Percentiles rank a stretch among this genome's conserved stretches.
These are phyloP conservation scores for Plasmodium inui DNA, from an alignment of 169 alveolate genomes.

Conservation along the genomic window DNA sequence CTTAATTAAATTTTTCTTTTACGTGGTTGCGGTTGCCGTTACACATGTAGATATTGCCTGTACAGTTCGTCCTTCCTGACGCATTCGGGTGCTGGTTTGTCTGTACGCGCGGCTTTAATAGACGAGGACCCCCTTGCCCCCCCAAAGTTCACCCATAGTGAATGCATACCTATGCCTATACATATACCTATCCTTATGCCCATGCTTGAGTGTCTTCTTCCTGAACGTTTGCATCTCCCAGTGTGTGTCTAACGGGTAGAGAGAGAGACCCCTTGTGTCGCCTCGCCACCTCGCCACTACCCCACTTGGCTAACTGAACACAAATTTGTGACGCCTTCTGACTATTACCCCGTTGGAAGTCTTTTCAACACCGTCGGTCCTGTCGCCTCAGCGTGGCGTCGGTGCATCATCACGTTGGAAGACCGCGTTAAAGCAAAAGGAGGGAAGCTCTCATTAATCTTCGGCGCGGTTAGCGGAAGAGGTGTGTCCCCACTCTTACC, in stretches of 20 bases:
- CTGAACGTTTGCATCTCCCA: neutral
- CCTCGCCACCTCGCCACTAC: neutral
- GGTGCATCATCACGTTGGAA: neutral
- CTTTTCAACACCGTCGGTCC: neutral
- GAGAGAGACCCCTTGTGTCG: neutral
- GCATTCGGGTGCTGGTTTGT: neutral
- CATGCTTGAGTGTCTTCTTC: neutral
- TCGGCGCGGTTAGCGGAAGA: neutral
- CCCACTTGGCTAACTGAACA: neutral
- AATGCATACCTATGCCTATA: neutral
- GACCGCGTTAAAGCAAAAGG: neutral
- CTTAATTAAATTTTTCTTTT: neutral
- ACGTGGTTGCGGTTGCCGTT: neutral
- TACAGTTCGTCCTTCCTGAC: neutral
- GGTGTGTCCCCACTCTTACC: neutral
- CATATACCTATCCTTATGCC: neutral
- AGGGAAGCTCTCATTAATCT: neutral
- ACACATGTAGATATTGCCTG: neutral
- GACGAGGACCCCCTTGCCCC: neutral
- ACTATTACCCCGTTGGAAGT: neutral
- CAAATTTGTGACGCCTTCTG: neutral
- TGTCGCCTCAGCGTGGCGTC: neutral
- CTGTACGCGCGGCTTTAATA: neutral
- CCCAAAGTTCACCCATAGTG: neutral
- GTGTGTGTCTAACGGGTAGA: no score